Evolutionary conservation across 2,329 filamentous ascomycete genomes (phyloP).

Genomic region (Aspergillus neotritici): DNA sequence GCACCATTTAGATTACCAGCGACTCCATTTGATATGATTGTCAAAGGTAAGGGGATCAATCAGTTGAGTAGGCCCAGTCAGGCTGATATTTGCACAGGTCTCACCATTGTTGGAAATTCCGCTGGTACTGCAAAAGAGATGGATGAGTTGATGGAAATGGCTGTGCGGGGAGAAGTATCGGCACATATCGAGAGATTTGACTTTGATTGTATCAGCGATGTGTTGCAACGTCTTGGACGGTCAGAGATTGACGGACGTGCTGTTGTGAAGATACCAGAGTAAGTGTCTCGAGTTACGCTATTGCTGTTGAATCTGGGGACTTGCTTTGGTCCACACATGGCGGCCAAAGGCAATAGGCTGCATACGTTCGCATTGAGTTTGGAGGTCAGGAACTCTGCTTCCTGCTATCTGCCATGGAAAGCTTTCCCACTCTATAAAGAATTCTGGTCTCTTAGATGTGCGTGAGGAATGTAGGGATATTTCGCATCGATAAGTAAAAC

Average conservation of each 20-base stretch:
- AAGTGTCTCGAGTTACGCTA: neutral
- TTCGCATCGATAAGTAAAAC: too few species aligned
- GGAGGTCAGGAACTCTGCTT: too few species aligned
- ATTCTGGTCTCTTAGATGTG: too few species aligned
- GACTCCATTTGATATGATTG: conserved; percentile 45
- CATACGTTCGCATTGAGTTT: too few species aligned
- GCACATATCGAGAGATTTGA: conserved; percentile 34
- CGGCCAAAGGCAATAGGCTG: too few species aligned
- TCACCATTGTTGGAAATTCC: conserved; percentile 44
- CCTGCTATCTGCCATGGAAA: too few species aligned
- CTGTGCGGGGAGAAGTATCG: conserved; percentile 38
- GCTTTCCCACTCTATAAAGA: too few species aligned
- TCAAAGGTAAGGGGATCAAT: conserved; percentile 29
- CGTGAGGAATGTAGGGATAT: too few species aligned
- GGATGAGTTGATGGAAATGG: conserved; percentile 42
- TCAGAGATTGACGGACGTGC: conserved; percentile 36
- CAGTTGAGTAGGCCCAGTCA: neutral
- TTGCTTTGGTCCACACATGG: too few species aligned
- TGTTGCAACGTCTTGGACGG: conserved; percentile 30
- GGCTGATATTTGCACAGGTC: conserved; percentile 19
- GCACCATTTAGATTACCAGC: conserved; percentile 41
- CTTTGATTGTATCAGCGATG: conserved; percentile 30
- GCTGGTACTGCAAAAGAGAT: conserved; percentile 43
- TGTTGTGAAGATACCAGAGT: conserved; percentile 31
- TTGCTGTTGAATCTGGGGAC: neutral